A percentile compares a stretch with the other conserved stretches of the same genome.
Conservation (phyloP, 2,329 filamentous ascomycete genomes). For the Verticillium nubilum region DNA sequence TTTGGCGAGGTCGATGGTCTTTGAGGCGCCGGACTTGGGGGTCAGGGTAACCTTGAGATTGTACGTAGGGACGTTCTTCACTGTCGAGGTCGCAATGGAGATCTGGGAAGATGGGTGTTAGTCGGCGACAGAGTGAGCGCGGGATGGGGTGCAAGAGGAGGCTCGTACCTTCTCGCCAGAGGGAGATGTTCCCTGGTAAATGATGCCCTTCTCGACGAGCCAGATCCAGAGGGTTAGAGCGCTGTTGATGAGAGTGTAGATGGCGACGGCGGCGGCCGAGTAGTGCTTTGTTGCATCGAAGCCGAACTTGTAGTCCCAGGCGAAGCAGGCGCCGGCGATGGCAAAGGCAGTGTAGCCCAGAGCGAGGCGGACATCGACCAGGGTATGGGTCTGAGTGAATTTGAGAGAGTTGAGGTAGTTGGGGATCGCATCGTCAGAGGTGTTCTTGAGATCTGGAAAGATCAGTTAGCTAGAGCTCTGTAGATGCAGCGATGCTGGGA, state of each 20-base stretch:
- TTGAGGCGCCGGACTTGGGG: slow-evolving; percentile 27
- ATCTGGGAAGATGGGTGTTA: slow-evolving; percentile 45
- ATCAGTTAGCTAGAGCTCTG: slow-evolving; percentile 10
- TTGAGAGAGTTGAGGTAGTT: slow-evolving; percentile 87
- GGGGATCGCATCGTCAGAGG: slow-evolving; percentile 87
- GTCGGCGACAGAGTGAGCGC: background rate
- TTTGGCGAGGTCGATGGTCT: slow-evolving; percentile 50
- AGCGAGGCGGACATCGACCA: slow-evolving; percentile 75
- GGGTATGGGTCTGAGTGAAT: slow-evolving; percentile 75
- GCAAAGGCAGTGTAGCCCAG: slow-evolving; percentile 79
- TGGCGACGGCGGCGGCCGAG: slow-evolving; percentile 70
- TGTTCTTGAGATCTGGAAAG: slow-evolving; percentile 82
- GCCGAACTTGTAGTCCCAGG: slow-evolving; percentile 85
- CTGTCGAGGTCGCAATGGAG: slow-evolving; percentile 63
- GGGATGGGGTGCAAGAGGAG: background rate
- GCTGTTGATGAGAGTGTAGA: slow-evolving; percentile 76
- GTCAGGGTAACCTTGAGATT: slow-evolving; percentile 61
- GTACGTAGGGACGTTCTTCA: slow-evolving; percentile 81
- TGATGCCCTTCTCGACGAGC: slow-evolving; percentile 71
- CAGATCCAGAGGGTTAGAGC: slow-evolving; percentile 80
- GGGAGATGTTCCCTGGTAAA: slow-evolving; percentile 69
- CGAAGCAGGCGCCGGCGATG: slow-evolving; percentile 79
- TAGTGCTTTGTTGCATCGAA: slow-evolving; percentile 82
- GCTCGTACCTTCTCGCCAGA: slow-evolving; percentile 64
- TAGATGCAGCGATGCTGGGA: background rate